phyloP scores from a whole-genome alignment of 2,329 filamentous ascomycete species.

The Botrytis cinerea region DNA sequence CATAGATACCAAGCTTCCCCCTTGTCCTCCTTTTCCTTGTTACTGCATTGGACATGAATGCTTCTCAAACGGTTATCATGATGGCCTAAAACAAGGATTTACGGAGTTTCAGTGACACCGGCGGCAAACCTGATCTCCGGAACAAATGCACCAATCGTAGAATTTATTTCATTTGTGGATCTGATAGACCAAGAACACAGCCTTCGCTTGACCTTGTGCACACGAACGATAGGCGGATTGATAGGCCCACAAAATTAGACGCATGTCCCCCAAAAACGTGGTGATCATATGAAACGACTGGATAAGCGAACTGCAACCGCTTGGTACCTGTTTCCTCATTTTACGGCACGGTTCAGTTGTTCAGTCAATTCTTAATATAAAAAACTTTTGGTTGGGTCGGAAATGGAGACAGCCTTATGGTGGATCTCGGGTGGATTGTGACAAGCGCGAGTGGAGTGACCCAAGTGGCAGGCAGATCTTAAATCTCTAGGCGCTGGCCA shows the following conservation, averaged over 20 bases:
- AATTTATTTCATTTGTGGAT: background rate
- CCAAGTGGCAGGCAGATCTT: conserved; percentile 10
- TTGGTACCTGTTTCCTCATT: background rate
- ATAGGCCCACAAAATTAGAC: conserved; percentile 21
- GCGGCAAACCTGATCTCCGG: conserved; percentile 14
- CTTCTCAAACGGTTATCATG: background rate
- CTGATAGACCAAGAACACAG: background rate
- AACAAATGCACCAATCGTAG: conserved; percentile 8
- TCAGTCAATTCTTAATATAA: conserved; percentile 2
- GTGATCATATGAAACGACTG: conserved; percentile 3
- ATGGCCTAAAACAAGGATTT: background rate
- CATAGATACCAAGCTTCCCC: background rate
- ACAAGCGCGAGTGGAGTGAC: conserved; percentile 17
- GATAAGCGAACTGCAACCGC: conserved; percentile 16
- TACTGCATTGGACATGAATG: background rate
- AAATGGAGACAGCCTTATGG: conserved; percentile 20
- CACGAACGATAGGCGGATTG: background rate
- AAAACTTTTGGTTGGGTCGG: background rate
- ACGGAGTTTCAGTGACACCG: background rate
- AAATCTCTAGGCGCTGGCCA: conserved; percentile 13
- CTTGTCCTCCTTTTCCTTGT: background rate
- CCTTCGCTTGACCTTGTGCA: conserved; percentile 6
- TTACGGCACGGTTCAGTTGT: background rate
- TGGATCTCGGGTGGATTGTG: conserved; percentile 15
- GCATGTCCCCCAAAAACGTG: conserved; percentile 9